Conservation (phyloP, 257 asterid species). For the Solanum infundibuliforme region DNA sequence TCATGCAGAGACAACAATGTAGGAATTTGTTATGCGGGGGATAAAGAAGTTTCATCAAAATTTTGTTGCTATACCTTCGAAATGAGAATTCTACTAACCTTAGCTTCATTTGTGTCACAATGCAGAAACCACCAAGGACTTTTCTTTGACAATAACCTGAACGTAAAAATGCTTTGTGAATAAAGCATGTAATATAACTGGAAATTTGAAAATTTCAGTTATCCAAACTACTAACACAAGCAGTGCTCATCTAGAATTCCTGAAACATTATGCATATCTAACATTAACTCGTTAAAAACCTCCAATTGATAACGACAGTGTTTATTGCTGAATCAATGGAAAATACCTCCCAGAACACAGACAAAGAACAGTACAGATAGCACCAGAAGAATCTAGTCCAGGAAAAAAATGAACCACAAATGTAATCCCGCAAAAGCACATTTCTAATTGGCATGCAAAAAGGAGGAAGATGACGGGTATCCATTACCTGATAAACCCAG, state of each 20-base stretch:
- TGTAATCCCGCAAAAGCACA: background rate
- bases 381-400: background rate
- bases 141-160: slow-evolving; percentile 45
- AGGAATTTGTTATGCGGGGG: no score
- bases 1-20: background rate
- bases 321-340: background rate
- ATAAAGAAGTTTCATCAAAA: background rate
- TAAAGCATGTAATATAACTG: background rate
- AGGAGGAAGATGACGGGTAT: background rate
- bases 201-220: background rate
- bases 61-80: background rate
- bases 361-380: background rate
- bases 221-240: background rate
- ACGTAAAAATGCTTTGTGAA: background rate
- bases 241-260: background rate
- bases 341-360: background rate
- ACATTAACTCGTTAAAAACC: background rate
- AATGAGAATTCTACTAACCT: slow-evolving; percentile 27
- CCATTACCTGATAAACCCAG: slow-evolving; percentile 75
- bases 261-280: background rate
- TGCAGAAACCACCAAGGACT: slow-evolving; percentile 99
- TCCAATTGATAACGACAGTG: background rate
- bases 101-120: slow-evolving; percentile 22
- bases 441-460: background rate
- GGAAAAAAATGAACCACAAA: background rate